Conservation (phyloP, 2,329 filamentous ascomycete genomes). For the Colletotrichum tropicale region DNA sequence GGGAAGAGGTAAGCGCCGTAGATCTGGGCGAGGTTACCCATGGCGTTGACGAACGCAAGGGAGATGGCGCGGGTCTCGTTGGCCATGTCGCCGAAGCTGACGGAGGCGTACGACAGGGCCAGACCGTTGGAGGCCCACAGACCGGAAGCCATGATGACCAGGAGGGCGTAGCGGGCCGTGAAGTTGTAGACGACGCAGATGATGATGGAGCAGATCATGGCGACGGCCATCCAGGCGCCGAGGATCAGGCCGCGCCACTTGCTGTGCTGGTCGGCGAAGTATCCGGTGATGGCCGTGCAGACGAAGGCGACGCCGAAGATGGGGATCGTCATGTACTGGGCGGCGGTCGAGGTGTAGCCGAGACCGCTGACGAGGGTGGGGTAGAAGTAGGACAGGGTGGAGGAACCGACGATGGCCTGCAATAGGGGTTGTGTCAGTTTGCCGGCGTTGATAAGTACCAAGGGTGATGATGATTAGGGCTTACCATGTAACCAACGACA, state of each 20-base stretch:
- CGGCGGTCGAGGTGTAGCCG: constrained; percentile 31
- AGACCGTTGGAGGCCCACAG: constrained; percentile 59
- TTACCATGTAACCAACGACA: constrained; percentile 43
- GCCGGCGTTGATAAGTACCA: constrained; percentile 24
- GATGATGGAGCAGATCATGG: constrained; percentile 41
- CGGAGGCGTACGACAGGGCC: constrained; percentile 54
- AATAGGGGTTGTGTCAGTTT: neutral
- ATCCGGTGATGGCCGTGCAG: constrained; percentile 49
- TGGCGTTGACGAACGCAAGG: constrained; percentile 56
- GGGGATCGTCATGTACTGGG: constrained; percentile 47
- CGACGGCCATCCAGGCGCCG: constrained; percentile 47
- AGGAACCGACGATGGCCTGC: constrained; percentile 33
- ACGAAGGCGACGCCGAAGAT: constrained; percentile 60
- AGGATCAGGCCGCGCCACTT: constrained; percentile 52
- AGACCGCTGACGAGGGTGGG: constrained; percentile 35
- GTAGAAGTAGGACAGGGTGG: constrained; percentile 36
- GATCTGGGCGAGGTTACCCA: constrained; percentile 60
- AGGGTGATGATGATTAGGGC: neutral
- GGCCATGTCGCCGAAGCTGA: constrained; percentile 53
- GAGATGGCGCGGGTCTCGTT: constrained; percentile 50
- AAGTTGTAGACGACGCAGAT: constrained; percentile 55
- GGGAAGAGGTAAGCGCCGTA: constrained; percentile 61
- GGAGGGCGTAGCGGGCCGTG: constrained; percentile 54
- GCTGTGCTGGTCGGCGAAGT: constrained; percentile 49
- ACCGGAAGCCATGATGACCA: constrained; percentile 60